Percentiles rank a stretch among this genome's conserved stretches.
Conservation (phyloP, 768 basidiomycete genomes). For the Pisolithus sp. region DNA sequence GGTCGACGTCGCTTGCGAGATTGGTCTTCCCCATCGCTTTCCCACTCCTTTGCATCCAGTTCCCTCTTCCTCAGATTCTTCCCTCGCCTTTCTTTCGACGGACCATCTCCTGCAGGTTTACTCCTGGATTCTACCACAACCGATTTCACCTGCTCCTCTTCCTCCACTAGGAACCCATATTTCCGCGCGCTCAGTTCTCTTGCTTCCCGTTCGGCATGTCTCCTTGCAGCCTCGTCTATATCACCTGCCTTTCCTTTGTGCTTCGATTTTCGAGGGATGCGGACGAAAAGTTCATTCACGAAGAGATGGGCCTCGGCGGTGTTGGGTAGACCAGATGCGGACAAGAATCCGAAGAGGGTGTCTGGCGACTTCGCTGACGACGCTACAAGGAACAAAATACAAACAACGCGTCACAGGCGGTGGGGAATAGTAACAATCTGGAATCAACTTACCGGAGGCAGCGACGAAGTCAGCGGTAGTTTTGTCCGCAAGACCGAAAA, state of each 20-base stretch:
- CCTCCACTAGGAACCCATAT: constrained; percentile 81
- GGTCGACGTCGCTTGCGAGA: constrained; percentile 56
- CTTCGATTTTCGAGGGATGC: constrained; percentile 74
- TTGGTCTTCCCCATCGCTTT: constrained; percentile 84
- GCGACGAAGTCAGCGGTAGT: constrained; percentile 84
- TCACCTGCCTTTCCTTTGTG: constrained; percentile 46
- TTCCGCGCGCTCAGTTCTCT: constrained; percentile 63
- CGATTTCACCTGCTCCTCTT: constrained; percentile 42
- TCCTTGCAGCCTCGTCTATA: constrained; percentile 40
- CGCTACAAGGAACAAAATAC: constrained; percentile 34
- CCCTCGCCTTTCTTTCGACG: constrained; percentile 47
- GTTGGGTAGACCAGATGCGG: constrained; percentile 73
- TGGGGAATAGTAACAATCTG: neutral
- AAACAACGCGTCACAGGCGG: constrained; percentile 1
- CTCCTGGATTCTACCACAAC: constrained; percentile 34
- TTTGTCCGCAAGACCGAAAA: constrained; percentile 79
- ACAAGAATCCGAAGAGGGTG: constrained; percentile 68
- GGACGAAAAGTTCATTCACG: constrained; percentile 66
- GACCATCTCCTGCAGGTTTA: constrained; percentile 18
- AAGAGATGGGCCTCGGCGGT: constrained; percentile 78
- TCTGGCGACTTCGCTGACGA: constrained; percentile 78
- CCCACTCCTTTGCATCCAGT: constrained; percentile 78
- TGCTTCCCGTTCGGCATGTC: constrained; percentile 70
- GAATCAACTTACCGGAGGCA: constrained; percentile 58
- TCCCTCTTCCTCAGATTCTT: constrained; percentile 75